A percentile compares a stretch with the other conserved stretches of the same genome.
These are phyloP conservation scores for Suillus subluteus DNA, from an alignment of 768 basidiomycete species.

Conservation along the genomic window DNA sequence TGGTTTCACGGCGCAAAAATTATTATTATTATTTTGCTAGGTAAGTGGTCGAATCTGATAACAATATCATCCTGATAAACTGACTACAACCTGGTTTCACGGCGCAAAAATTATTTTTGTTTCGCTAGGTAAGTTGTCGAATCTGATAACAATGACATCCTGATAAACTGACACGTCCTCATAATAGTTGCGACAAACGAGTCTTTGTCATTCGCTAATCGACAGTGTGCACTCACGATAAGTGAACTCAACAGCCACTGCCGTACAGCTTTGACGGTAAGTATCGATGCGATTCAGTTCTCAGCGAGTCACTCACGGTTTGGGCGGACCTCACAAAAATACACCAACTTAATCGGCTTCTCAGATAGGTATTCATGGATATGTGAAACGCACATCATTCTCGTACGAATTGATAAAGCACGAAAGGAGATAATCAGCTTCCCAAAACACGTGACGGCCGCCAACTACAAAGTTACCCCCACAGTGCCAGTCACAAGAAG, in stretches of 20 bases:
- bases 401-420: background rate
- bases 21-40: background rate
- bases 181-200: background rate
- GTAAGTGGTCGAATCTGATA: background rate
- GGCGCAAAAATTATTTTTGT: background rate
- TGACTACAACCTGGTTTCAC: background rate
- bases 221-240: background rate
- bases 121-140: background rate
- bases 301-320: no score
- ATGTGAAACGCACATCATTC: background rate
- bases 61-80: no score
- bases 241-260: background rate
- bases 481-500: background rate
- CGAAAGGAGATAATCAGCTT: background rate
- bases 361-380: background rate
- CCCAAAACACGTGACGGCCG: background rate
- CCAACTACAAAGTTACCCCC: slow-evolving; percentile 1
- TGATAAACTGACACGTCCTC: background rate
- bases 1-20: background rate
- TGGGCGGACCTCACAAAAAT: background rate
- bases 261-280: background rate
- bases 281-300: background rate
- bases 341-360: background rate
- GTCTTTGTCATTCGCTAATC: background rate
- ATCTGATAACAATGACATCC: background rate